Conservation (phyloP, 805 yeast species). For the Candida easanensis region DNA sequence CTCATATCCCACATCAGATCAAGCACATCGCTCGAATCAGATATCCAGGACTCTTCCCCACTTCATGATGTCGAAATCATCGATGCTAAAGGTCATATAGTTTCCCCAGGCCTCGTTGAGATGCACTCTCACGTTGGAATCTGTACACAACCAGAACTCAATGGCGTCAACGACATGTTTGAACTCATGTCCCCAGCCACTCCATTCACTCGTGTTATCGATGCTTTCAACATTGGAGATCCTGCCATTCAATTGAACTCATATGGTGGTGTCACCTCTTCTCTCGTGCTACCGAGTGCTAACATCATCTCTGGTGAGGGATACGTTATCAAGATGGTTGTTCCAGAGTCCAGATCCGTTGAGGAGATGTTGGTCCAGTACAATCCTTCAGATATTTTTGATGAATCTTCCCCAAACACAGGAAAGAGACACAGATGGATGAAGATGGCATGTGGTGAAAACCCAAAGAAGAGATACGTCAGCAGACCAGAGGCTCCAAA, state of each 20-base stretch:
- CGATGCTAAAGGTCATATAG: conserved; percentile 6
- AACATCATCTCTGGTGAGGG: conserved; percentile 10
- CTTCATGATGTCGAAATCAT: conserved; percentile 1
- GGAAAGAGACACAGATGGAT: conserved; percentile 11
- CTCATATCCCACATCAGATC: background rate
- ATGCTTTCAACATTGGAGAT: conserved; percentile 12
- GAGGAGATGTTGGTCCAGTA: conserved; percentile 10
- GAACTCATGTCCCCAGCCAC: conserved; percentile 12
- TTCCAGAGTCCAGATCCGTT: conserved; percentile 10
- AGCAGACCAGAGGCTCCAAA: conserved; percentile 11
- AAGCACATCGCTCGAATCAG: too few relatives aligned
- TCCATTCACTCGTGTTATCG: conserved; percentile 12
- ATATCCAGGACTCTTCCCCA: background rate
- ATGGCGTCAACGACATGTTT: conserved; percentile 11
- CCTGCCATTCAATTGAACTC: conserved; percentile 11
- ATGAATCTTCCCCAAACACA: conserved; percentile 2
- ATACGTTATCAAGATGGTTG: conserved; percentile 7
- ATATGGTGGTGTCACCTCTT: conserved; percentile 8
- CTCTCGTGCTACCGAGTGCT: conserved; percentile 10
- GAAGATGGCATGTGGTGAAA: conserved; percentile 14
- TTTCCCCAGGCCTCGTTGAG: conserved; percentile 12
- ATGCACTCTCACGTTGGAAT: conserved; percentile 11
- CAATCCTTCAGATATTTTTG: background rate
- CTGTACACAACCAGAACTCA: conserved; percentile 10
- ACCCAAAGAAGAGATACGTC: conserved; percentile 9